A percentile compares a stretch with the other conserved stretches of the same genome.
Conservation (phyloP, 176 grass and related monocot genomes). For the Dactylis glomerata region DNA sequence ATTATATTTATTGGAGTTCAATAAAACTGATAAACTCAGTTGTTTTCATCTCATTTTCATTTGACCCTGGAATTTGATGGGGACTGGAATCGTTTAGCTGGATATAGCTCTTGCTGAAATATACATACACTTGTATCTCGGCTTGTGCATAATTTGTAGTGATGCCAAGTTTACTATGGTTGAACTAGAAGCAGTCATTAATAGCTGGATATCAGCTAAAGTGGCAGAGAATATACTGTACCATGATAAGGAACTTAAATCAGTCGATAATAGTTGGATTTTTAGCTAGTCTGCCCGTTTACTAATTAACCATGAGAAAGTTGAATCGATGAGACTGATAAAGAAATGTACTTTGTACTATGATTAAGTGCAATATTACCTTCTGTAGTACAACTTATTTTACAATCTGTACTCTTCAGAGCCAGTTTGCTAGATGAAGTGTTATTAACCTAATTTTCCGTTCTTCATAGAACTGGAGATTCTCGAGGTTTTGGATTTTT, state of each 20-base stretch:
- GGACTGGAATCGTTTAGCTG: neutral
- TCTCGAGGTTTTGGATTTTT: conserved; percentile 89
- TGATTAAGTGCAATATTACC: neutral
- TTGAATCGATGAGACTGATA: neutral
- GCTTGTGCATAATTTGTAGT: neutral
- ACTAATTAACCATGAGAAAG: conserved; percentile 4
- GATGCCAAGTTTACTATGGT: neutral
- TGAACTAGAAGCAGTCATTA: neutral
- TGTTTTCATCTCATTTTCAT: neutral
- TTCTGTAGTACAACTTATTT: neutral
- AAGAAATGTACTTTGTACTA: neutral
- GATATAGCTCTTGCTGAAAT: neutral
- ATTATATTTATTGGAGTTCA: neutral
- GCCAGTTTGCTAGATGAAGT: neutral
- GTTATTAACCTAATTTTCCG: conserved; percentile 27
- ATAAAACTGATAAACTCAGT: neutral
- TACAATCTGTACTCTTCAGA: conserved; percentile 9
- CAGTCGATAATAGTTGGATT: neutral
- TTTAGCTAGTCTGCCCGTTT: neutral
- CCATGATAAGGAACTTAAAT: neutral
- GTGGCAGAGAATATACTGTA: neutral
- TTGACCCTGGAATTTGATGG: neutral
- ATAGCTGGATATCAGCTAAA: neutral
- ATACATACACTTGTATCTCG: neutral
- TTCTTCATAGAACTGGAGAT: conserved; percentile 61